Conservation (phyloP, 2,329 filamentous ascomycete genomes). For the Aspergillus sp. region DNA sequence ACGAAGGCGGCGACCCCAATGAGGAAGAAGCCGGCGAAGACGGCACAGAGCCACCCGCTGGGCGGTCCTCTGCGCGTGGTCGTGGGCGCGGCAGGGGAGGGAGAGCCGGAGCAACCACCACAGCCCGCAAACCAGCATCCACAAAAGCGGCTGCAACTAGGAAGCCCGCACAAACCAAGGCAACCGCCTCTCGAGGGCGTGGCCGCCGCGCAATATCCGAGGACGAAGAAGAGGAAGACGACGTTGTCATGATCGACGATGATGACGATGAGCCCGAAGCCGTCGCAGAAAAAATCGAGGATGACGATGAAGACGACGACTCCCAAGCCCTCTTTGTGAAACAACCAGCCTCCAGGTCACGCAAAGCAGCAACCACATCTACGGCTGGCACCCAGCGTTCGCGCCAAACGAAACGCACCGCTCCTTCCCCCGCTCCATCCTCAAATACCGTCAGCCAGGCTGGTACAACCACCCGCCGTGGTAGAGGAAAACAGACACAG, state of each 20-base stretch:
- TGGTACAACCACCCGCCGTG: slow-evolving; percentile 25
- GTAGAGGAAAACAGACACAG: slow-evolving; percentile 34
- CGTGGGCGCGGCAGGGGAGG: slow-evolving; percentile 49
- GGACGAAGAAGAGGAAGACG: slow-evolving; percentile 42
- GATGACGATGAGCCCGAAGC: slow-evolving; percentile 30
- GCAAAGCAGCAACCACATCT: slow-evolving; percentile 22
- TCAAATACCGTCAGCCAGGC: slow-evolving; percentile 31
- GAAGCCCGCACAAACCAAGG: slow-evolving; percentile 18
- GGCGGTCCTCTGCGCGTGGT: slow-evolving; percentile 44
- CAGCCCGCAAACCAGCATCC: slow-evolving; percentile 36
- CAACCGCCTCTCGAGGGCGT: slow-evolving; percentile 20
- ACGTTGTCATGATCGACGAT: slow-evolving; percentile 41
- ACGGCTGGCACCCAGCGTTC: slow-evolving; percentile 22
- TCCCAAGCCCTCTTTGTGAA: slow-evolving; percentile 45
- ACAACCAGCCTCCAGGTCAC: slow-evolving; percentile 30
- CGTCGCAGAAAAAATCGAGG: slow-evolving; percentile 27
- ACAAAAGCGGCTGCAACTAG: slow-evolving; percentile 30
- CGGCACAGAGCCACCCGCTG: slow-evolving; percentile 37
- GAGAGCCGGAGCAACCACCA: slow-evolving; percentile 41
- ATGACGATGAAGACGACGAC: slow-evolving; percentile 31
- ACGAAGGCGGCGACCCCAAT: slow-evolving; percentile 48
- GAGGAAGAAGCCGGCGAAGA: slow-evolving; percentile 50
- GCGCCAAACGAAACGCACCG: slow-evolving; percentile 24
- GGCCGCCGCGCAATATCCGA: slow-evolving; percentile 35
- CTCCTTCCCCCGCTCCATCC: slow-evolving; percentile 34